A percentile compares a stretch with the other conserved stretches of the same genome.
phyloP scores from a whole-genome alignment of 1,284 basidiomycete species.

The Exobasidium rhododendri region DNA sequence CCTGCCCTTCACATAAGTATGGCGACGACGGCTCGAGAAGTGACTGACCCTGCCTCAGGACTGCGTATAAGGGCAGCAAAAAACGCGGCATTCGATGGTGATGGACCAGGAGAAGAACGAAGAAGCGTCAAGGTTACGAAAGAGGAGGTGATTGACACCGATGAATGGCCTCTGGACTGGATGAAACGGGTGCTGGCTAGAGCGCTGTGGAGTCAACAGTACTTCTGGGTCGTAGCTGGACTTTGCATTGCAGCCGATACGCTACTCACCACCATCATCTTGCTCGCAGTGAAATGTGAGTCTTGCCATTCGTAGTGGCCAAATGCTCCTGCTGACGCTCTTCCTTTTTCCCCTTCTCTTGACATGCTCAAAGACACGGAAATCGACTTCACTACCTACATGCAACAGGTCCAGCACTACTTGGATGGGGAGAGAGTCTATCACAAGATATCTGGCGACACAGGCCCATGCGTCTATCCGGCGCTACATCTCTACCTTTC shows the following conservation, averaged over 20 bases:
- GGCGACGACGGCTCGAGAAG: too few relatives aligned
- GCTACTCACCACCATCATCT: conserved; percentile 9
- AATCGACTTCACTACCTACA: conserved; percentile 94
- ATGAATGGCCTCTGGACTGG: conserved; percentile 6
- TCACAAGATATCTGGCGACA: conserved; percentile 78
- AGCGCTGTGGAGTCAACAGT: conserved; percentile 13
- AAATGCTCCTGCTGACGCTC: too few relatives aligned
- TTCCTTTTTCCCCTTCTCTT: too few relatives aligned
- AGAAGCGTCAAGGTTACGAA: background rate
- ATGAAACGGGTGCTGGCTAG: background rate
- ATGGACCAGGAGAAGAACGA: background rate
- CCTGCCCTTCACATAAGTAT: too few relatives aligned
- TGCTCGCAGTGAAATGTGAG: conserved; percentile 7
- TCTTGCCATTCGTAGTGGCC: too few relatives aligned
- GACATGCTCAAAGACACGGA: conserved; percentile 78
- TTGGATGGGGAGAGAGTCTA: conserved; percentile 82
- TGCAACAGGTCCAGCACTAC: conserved; percentile 78
- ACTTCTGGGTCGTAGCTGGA: conserved; percentile 9
- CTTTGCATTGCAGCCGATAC: conserved; percentile 6
- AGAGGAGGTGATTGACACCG: background rate
- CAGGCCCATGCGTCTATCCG: conserved; percentile 92
- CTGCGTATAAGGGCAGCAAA: too few relatives aligned
- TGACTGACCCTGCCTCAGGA: too few relatives aligned
- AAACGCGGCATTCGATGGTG: too few relatives aligned
- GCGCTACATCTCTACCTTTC: conserved; percentile 88